phyloP scores from a whole-genome alignment of 2,329 filamentous ascomycete species.

The Penicillium italicum region DNA sequence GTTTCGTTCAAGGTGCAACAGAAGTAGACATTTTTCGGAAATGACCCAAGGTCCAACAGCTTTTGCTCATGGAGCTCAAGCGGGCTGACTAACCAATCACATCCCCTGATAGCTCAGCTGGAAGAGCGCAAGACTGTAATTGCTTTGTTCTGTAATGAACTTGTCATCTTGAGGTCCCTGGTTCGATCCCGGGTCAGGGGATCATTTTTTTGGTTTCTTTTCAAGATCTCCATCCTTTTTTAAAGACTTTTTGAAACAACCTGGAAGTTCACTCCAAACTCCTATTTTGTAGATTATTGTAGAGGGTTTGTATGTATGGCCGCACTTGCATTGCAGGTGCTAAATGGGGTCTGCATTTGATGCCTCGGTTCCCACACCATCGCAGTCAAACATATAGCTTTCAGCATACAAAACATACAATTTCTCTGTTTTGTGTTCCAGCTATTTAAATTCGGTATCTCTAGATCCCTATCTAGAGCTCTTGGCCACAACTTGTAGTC shows the following conservation, averaged over 20 bases:
- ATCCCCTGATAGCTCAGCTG: constrained; percentile 7
- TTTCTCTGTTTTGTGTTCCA: not conserved
- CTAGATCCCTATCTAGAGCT: not conserved
- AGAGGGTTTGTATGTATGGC: not conserved
- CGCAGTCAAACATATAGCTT: not conserved
- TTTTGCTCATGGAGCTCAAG: not conserved
- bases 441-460: not conserved
- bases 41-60: no score
- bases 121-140: constrained; percentile 8
- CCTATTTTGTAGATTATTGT: not conserved
- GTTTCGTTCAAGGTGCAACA: not conserved
- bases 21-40: no score
- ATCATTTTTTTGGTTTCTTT: not conserved
- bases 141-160: not conserved
- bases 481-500: constrained; percentile 4
- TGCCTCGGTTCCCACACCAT: not conserved
- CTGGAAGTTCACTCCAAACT: not conserved
- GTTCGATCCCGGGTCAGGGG: constrained; percentile 6
- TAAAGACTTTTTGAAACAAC: not conserved
- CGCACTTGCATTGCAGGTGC: not conserved
- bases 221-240: not conserved
- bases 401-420: not conserved
- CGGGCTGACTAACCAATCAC: not conserved
- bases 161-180: constrained; percentile 3
- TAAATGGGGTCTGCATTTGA: not conserved